These are phyloP conservation scores for Globisporangium splendens DNA, from an alignment of 352 stramenopile species.

Conservation along the genomic window DNA sequence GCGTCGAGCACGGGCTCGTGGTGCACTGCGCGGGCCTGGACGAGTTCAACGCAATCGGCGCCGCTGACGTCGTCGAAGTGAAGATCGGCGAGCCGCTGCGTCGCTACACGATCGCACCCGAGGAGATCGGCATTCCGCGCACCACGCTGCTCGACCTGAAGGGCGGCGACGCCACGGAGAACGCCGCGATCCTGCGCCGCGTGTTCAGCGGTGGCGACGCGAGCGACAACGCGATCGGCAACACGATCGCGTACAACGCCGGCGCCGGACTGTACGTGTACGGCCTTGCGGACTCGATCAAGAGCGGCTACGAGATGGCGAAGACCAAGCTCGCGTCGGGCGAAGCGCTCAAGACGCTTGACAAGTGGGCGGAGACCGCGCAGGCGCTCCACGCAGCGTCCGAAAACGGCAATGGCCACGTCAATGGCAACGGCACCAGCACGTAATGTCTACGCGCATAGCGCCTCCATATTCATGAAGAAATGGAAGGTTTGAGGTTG, in stretches of 20 bases:
- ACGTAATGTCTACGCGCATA: too few species aligned
- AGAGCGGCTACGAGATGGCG: constrained; percentile 84
- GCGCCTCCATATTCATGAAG: too few species aligned
- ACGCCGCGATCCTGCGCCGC: constrained; percentile 91
- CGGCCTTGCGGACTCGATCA: constrained; percentile 86
- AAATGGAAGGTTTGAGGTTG: too few species aligned
- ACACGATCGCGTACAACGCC: constrained; percentile 98
- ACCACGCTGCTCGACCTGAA: constrained; percentile 94
- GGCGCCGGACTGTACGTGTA: constrained; percentile 98
- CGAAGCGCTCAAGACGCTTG: constrained; percentile 51
- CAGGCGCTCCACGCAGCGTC: constrained; percentile 38
- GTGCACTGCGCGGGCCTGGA: constrained; percentile 98
- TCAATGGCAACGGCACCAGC: too few species aligned
- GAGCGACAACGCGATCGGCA: constrained; percentile 91
- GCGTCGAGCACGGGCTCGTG: constrained; percentile 96
- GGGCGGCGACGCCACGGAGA: constrained; percentile 93
- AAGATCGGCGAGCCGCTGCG: constrained; percentile 39
- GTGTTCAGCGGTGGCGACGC: constrained; percentile 83
- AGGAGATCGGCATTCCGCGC: constrained; percentile 85
- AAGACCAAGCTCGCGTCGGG: constrained; percentile 68
- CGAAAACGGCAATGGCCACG: too few species aligned
- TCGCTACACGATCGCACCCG: constrained; percentile 39
- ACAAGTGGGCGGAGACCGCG: constrained; percentile 61
- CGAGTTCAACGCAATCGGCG: constrained; percentile 96
- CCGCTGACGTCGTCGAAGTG: constrained; percentile 79